Percentiles rank a stretch among this genome's conserved stretches.
These are phyloP conservation scores for Phytophthora chlamydospora DNA, from an alignment of 352 stramenopile genomes.

Conservation along the genomic window DNA sequence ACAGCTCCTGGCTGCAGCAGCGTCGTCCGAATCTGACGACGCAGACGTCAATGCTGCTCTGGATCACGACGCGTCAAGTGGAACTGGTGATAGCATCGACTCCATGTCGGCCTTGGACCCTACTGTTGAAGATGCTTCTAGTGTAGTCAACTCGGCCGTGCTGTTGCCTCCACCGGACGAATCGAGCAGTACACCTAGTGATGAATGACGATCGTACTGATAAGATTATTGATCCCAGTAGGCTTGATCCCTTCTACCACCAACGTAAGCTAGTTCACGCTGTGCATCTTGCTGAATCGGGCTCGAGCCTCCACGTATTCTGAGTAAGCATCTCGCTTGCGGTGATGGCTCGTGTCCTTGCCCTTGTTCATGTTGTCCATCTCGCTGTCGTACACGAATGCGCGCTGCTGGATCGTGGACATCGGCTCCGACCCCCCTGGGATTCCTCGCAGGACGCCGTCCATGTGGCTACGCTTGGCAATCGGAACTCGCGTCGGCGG, in stretches of 20 bases:
- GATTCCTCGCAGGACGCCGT: slow-evolving; percentile 69
- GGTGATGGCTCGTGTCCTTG: slow-evolving; percentile 76
- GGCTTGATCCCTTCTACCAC: not conserved
- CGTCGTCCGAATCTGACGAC: slow-evolving; percentile 15
- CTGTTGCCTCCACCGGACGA: slow-evolving; percentile 24
- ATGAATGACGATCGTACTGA: slow-evolving; percentile 19
- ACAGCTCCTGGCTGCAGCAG: slow-evolving; percentile 18
- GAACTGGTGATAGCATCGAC: slow-evolving; percentile 11
- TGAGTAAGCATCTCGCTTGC: slow-evolving; percentile 87
- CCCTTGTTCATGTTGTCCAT: slow-evolving; percentile 82
- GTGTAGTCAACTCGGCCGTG: slow-evolving; percentile 14
- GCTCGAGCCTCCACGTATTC: slow-evolving; percentile 89
- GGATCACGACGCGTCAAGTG: slow-evolving; percentile 4
- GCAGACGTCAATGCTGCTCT: slow-evolving; percentile 3
- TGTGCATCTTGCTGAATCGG: slow-evolving; percentile 91
- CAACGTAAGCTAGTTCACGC: slow-evolving; percentile 56
- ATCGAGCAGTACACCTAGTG: slow-evolving; percentile 6
- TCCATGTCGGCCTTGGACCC: not conserved
- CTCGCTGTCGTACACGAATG: slow-evolving; percentile 70
- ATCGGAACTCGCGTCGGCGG: slow-evolving; percentile 51
- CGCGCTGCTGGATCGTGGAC: slow-evolving; percentile 52
- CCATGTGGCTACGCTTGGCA: slow-evolving; percentile 82
- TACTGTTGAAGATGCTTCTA: slow-evolving; percentile 13
- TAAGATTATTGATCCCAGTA: slow-evolving; percentile 8
- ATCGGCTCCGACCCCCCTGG: slow-evolving; percentile 40